Percentiles rank a stretch among this genome's conserved stretches.
phyloP scores from a whole-genome alignment of 2,329 filamentous ascomycete species.

The Pestalotiopsis sp. region DNA sequence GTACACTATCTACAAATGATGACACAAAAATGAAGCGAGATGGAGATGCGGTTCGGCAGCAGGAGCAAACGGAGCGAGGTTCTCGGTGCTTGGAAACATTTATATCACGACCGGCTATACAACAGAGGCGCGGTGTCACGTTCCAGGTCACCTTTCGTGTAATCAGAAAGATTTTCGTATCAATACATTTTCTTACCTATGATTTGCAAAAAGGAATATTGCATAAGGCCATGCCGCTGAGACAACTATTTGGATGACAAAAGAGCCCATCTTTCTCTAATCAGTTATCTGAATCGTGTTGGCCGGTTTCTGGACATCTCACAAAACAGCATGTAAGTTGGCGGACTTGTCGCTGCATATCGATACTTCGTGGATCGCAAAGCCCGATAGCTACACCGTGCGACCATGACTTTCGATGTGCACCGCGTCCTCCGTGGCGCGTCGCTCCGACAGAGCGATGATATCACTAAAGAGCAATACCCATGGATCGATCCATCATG shows the following conservation, averaged over 20 bases:
- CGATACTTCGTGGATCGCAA: no score
- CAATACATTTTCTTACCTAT: neutral
- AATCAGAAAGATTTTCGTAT: conserved; percentile 2
- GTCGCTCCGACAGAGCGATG: neutral
- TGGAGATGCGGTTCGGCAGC: neutral
- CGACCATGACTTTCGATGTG: no score
- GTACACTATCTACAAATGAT: neutral
- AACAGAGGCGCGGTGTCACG: neutral
- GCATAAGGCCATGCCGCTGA: neutral
- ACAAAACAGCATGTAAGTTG: no score
- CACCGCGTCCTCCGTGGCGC: neutral
- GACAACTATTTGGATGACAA: neutral
- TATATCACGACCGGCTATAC: neutral
- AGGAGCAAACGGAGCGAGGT: neutral
- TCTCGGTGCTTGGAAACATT: neutral
- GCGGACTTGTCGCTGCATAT: no score
- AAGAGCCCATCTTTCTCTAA: neutral
- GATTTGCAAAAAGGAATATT: neutral
- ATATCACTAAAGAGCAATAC: neutral
- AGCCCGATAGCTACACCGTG: no score
- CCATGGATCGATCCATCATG: neutral
- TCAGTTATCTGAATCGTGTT: no score
- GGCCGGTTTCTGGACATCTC: no score
- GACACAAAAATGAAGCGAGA: neutral
- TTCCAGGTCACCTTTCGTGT: neutral